Conservation (phyloP, 108 stramenopile species). For the Fistulifera solaris region DNA sequence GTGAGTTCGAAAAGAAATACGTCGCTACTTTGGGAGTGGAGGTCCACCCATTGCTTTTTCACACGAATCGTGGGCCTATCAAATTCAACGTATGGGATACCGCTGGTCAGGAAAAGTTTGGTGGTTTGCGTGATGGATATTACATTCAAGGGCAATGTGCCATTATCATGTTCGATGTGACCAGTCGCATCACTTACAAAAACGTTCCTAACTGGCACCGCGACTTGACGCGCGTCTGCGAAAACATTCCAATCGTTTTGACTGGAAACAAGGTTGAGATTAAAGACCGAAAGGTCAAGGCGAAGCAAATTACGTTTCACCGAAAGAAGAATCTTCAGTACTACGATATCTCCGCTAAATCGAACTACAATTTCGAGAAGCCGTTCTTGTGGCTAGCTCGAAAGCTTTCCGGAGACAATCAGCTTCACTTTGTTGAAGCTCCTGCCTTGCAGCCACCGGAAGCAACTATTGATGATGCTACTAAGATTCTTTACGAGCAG, state of each 20-base stretch:
- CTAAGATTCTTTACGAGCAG: constrained; percentile 79
- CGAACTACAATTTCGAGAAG: constrained; percentile 99
- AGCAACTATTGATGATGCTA: constrained; percentile 82
- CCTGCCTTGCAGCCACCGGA: constrained; percentile 97
- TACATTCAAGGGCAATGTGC: constrained; percentile 99
- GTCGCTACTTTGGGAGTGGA: constrained; percentile 93
- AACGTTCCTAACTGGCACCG: constrained; percentile 99
- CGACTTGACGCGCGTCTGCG: constrained; percentile 97
- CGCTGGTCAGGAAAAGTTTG: constrained; percentile 99
- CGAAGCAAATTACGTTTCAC: constrained; percentile 99
- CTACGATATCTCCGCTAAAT: constrained; percentile 99
- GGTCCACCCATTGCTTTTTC: constrained; percentile 95
- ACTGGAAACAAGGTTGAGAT: constrained; percentile 99
- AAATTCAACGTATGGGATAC: constrained; percentile 99
- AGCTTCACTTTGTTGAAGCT: constrained; percentile 95
- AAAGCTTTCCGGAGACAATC: constrained; percentile 95
- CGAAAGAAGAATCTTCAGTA: constrained; percentile 99
- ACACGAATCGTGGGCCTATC: constrained; percentile 98
- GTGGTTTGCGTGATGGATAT: constrained; percentile 95
- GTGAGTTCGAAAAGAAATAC: constrained; percentile 99
- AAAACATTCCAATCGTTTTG: constrained; percentile 98
- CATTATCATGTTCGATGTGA: constrained; percentile 99
- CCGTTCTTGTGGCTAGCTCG: constrained; percentile 99
- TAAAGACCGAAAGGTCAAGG: constrained; percentile 99
- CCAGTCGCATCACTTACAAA: constrained; percentile 98